Evolutionary conservation across 2,329 filamentous ascomycete species (phyloP).

Genomic region (Arthrobotrys pseudoclavata): DNA sequence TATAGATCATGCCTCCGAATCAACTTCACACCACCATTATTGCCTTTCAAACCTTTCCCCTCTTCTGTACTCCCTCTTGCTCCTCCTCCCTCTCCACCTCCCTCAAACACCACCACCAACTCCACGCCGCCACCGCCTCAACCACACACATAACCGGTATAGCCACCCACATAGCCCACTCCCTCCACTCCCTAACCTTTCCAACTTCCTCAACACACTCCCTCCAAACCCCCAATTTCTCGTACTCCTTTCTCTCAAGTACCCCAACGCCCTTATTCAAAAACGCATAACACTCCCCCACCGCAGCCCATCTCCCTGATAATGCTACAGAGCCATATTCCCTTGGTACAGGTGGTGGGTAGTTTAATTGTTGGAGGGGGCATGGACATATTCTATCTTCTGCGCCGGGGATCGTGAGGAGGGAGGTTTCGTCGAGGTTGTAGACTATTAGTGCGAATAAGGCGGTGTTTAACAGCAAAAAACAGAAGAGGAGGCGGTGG

Average conservation of each 20-base stretch:
- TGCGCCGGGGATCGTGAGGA: neutral
- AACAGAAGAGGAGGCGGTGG: slow-evolving; percentile 1
- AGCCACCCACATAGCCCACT: slow-evolving; percentile 42
- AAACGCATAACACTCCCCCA: neutral
- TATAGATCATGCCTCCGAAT: no score
- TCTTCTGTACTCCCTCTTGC: neutral
- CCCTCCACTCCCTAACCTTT: slow-evolving; percentile 28
- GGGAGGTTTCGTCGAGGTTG: slow-evolving; percentile 4
- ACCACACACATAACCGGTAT: slow-evolving; percentile 33
- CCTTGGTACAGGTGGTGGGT: no score
- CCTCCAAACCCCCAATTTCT: slow-evolving; percentile 19
- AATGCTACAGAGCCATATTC: no score
- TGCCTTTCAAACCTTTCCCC: neutral
- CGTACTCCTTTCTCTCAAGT: neutral
- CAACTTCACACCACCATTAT: neutral
- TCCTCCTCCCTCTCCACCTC: slow-evolving; percentile 21
- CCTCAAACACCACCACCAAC: slow-evolving; percentile 46
- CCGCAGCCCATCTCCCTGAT: neutral
- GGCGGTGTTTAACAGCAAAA: slow-evolving; percentile 36
- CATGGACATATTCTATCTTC: slow-evolving; percentile 1
- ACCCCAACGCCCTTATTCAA: neutral
- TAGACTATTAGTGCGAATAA: slow-evolving; percentile 35
- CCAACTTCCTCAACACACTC: slow-evolving; percentile 29
- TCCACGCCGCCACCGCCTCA: slow-evolving; percentile 21
- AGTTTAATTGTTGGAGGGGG: slow-evolving; percentile 3